These are phyloP conservation scores for Schizopora paradoxa DNA, from an alignment of 1,284 basidiomycete species.

Conservation along the genomic window DNA sequence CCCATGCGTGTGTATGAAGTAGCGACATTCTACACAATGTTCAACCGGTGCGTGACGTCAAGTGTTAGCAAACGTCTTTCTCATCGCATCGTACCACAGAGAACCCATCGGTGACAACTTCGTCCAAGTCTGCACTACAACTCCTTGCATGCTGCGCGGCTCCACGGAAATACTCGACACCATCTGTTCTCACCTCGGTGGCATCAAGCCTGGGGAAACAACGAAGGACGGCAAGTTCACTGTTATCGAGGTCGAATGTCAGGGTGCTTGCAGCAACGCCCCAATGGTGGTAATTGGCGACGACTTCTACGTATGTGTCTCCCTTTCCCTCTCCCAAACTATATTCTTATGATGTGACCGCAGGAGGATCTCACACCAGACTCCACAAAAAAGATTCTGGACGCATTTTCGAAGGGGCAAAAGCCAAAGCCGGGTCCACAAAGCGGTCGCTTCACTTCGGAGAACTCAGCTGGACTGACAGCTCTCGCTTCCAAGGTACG, in stretches of 20 bases:
- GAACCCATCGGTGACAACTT: slow-evolving; percentile 95
- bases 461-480: slow-evolving; percentile 88
- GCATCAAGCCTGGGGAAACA: slow-evolving; percentile 84
- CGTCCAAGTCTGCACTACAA: slow-evolving; percentile 98
- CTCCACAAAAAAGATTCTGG: slow-evolving; percentile 83
- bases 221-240: slow-evolving; percentile 97
- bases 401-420: slow-evolving; percentile 80
- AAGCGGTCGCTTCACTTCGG: slow-evolving; percentile 77
- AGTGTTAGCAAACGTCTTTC: not conserved
- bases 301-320: slow-evolving; percentile 86
- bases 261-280: slow-evolving; percentile 98
- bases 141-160: slow-evolving; percentile 95
- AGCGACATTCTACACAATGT: slow-evolving; percentile 99
- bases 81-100: slow-evolving; percentile 35
- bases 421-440: slow-evolving; percentile 93
- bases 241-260: slow-evolving; percentile 96
- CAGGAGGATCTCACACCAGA: slow-evolving; percentile 97
- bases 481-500: slow-evolving; percentile 76
- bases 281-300: slow-evolving; percentile 97
- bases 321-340: not conserved
- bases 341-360: slow-evolving; percentile 8
- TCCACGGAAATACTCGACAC: slow-evolving; percentile 87
- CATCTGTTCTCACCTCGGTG: slow-evolving; percentile 79
- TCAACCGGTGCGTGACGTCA: slow-evolving; percentile 71
- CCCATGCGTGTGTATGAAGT: slow-evolving; percentile 99